Conservation (phyloP, 768 basidiomycete species). For the Coprinellus aureogranulatus region DNA sequence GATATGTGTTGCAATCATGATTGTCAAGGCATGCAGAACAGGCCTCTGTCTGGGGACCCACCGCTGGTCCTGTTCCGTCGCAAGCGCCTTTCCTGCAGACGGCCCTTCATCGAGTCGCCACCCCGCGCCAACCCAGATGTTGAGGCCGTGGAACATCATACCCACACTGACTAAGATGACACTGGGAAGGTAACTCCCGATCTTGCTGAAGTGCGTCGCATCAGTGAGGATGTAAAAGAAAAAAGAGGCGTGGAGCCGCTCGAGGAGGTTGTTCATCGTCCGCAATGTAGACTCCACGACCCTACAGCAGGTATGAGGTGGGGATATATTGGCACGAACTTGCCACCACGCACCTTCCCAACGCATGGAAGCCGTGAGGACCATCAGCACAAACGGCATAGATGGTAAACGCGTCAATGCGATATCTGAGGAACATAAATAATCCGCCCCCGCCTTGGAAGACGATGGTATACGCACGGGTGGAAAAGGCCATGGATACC, state of each 20-base stretch:
- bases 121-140: constrained; percentile 65
- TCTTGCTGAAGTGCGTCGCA: constrained; percentile 72
- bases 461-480: constrained; percentile 46
- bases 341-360: constrained; percentile 76
- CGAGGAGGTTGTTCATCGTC: constrained; percentile 90
- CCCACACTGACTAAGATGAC: constrained; percentile 80
- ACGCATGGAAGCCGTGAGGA: constrained; percentile 92
- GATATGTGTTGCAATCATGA: constrained; percentile 56
- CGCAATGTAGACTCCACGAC: constrained; percentile 84
- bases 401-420: constrained; percentile 91
- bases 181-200: constrained; percentile 88
- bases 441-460: not conserved
- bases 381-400: constrained; percentile 85
- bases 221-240: constrained; percentile 87
- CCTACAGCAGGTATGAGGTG: constrained; percentile 35
- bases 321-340: constrained; percentile 10
- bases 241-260: constrained; percentile 95
- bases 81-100: constrained; percentile 13
- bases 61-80: constrained; percentile 7
- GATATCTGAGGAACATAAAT: constrained; percentile 55
- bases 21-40: constrained; percentile 49
- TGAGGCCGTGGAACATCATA: constrained; percentile 82
- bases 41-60: constrained; percentile 55
- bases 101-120: constrained; percentile 38
- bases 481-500: constrained; percentile 91